Evolutionary conservation across 1,284 basidiomycete genomes (phyloP).

Genomic region (Cystobasidiaceae sp.): DNA sequence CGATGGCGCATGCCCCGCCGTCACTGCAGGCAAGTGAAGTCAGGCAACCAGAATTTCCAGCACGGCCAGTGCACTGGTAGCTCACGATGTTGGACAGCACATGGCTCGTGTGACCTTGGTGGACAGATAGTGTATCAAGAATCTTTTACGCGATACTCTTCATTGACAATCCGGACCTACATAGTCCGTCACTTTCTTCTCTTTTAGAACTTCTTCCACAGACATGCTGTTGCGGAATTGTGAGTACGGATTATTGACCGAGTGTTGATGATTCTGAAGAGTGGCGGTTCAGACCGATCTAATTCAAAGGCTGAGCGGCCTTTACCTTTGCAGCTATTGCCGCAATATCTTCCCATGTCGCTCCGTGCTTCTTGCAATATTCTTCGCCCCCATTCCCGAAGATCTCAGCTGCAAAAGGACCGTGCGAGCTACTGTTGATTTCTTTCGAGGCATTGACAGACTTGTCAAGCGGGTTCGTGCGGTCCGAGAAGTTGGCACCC

Average conservation of each 20-base stretch:
- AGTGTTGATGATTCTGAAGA: slow-evolving; percentile 78
- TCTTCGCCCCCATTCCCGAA: slow-evolving; percentile 74
- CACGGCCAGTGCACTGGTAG: not conserved
- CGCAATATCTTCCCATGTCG: slow-evolving; percentile 62
- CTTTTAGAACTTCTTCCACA: slow-evolving; percentile 58
- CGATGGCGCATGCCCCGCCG: slow-evolving; percentile 60
- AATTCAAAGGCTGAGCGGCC: slow-evolving; percentile 46
- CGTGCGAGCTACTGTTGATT: slow-evolving; percentile 31
- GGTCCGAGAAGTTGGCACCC: slow-evolving; percentile 64
- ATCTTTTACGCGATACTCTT: slow-evolving; percentile 13
- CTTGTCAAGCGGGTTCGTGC: slow-evolving; percentile 56
- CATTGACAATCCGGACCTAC: too few relatives aligned
- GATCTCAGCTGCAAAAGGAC: slow-evolving; percentile 48
- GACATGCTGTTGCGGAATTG: slow-evolving; percentile 75
- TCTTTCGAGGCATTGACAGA: slow-evolving; percentile 39
- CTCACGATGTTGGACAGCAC: slow-evolving; percentile 67
- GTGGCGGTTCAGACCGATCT: not conserved
- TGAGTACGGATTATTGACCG: slow-evolving; percentile 74
- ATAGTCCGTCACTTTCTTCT: slow-evolving; percentile 36
- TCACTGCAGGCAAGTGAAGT: slow-evolving; percentile 38
- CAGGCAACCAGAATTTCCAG: not conserved
- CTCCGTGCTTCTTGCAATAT: slow-evolving; percentile 70
- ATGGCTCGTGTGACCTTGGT: slow-evolving; percentile 70
- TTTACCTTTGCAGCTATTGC: slow-evolving; percentile 31
- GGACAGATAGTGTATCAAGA: not conserved